A percentile compares a stretch with the other conserved stretches of the same genome.
Evolutionary conservation across 2,329 filamentous ascomycete species (phyloP).

Genomic region (Aspergillus quadrilineatus): DNA sequence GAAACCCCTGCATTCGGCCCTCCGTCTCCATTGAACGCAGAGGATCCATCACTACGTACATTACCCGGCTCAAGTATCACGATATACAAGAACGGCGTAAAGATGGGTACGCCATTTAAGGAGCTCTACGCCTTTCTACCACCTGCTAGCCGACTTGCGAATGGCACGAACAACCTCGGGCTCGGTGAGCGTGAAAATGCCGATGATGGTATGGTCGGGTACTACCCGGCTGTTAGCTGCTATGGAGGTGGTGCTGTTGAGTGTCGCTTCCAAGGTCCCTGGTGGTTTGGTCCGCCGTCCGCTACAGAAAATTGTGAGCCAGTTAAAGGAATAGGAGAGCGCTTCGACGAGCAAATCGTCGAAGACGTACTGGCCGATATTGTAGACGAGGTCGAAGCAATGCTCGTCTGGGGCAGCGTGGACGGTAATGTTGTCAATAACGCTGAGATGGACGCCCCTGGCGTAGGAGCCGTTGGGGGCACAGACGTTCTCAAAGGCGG

Average conservation of each 20-base stretch:
- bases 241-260: conserved; percentile 90
- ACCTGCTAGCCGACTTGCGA: conserved; percentile 66
- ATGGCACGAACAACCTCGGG: conserved; percentile 43
- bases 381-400: conserved; percentile 79
- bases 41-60: conserved; percentile 78
- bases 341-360: conserved; percentile 89
- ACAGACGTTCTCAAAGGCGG: conserved; percentile 34
- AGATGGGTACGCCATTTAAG: conserved; percentile 83
- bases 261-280: conserved; percentile 90
- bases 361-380: conserved; percentile 94
- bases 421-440: conserved; percentile 36
- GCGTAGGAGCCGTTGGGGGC: conserved; percentile 30
- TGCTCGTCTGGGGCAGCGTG: conserved; percentile 62
- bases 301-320: conserved; percentile 45
- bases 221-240: conserved; percentile 89
- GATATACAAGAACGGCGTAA: conserved; percentile 87
- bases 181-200: conserved; percentile 78
- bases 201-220: conserved; percentile 92
- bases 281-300: conserved; percentile 79
- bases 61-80: conserved; percentile 83
- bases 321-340: conserved; percentile 65
- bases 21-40: conserved; percentile 59
- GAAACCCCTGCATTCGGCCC: conserved; percentile 47
- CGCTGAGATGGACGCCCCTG: conserved; percentile 25
- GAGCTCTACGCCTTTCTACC: conserved; percentile 88